These are phyloP conservation scores for Sugiyamaella mastotermitis DNA, from an alignment of 805 yeast species.

Conservation along the genomic window DNA sequence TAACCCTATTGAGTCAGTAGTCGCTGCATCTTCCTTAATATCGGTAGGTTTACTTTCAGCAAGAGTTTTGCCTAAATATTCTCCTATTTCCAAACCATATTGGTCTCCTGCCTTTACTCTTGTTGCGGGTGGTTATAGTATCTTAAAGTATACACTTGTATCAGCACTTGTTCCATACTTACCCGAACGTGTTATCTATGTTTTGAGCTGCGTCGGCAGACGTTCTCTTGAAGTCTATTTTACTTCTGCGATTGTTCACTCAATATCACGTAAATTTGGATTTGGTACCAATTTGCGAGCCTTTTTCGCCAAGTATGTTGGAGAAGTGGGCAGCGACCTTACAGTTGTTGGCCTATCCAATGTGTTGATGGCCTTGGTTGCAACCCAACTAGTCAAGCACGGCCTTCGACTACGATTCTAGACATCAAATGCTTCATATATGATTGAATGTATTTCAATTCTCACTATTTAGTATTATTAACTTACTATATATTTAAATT, in stretches of 20 bases:
- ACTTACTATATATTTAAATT: too few species aligned
- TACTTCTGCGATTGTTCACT: constrained; percentile 19
- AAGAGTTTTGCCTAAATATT: constrained; percentile 25
- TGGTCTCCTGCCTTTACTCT: constrained; percentile 34
- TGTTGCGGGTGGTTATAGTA: constrained; percentile 28
- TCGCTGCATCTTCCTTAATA: constrained; percentile 22
- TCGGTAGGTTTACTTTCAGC: constrained; percentile 23
- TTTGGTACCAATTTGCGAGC: constrained; percentile 6
- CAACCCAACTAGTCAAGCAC: constrained; percentile 15
- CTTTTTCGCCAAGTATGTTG: constrained; percentile 13
- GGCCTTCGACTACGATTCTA: constrained; percentile 10
- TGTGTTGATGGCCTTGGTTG: constrained; percentile 17
- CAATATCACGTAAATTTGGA: constrained; percentile 6
- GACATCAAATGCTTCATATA: too few species aligned
- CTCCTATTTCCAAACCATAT: constrained; percentile 33
- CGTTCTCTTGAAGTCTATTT: constrained; percentile 29
- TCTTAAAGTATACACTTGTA: constrained; percentile 26
- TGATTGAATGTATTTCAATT: too few species aligned
- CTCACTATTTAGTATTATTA: too few species aligned
- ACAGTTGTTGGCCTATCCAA: constrained; percentile 13
- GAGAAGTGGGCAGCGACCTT: constrained; percentile 15
- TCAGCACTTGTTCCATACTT: constrained; percentile 21
- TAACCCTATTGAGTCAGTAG: constrained; percentile 20
- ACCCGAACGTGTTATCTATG: constrained; percentile 19
- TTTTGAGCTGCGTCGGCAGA: constrained; percentile 26